Percentiles rank a stretch among this genome's conserved stretches.
Conservation (phyloP, 2,329 filamentous ascomycete genomes). For the Metarhizium guizhouense region DNA sequence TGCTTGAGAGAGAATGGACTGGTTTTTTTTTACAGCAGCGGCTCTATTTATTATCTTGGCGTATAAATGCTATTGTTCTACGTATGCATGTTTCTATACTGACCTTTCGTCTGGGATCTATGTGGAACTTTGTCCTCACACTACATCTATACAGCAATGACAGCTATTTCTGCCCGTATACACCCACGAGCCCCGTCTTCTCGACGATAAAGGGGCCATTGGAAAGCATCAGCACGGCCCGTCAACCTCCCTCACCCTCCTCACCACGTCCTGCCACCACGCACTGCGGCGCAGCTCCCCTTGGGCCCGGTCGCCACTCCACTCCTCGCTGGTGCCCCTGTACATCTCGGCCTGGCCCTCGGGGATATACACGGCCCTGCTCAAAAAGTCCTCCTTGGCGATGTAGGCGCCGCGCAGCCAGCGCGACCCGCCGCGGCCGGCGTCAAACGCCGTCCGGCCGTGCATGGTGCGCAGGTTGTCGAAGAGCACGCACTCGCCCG, state of each 20-base stretch:
- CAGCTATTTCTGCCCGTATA: not conserved
- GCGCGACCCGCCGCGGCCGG: constrained; percentile 50
- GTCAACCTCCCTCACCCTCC: constrained; percentile 14
- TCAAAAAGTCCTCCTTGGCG: constrained; percentile 39
- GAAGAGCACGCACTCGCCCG: constrained; percentile 89
- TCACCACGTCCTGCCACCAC: constrained; percentile 18
- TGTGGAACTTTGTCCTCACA: no score
- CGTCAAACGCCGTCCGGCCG: constrained; percentile 68
- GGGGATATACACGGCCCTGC: constrained; percentile 24
- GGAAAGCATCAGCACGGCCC: not conserved
- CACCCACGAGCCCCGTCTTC: not conserved
- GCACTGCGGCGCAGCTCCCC: constrained; percentile 14
- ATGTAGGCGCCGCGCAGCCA: constrained; percentile 87
- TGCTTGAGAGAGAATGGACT: no score
- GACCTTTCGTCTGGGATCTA: no score
- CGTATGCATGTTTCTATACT: no score
- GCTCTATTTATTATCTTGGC: no score
- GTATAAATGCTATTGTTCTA: no score
- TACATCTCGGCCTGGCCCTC: constrained; percentile 15
- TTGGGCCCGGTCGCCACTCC: constrained; percentile 17
- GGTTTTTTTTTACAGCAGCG: no score
- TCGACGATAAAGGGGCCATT: no score
- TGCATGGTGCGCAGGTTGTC: constrained; percentile 82
- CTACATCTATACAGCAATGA: no score
- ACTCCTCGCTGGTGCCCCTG: constrained; percentile 12